Evolutionary conservation across 1,284 basidiomycete species (phyloP), one percentile per base, ranked within the genome.

Genomic region (Boletellus dicymbophilus): DNA sequence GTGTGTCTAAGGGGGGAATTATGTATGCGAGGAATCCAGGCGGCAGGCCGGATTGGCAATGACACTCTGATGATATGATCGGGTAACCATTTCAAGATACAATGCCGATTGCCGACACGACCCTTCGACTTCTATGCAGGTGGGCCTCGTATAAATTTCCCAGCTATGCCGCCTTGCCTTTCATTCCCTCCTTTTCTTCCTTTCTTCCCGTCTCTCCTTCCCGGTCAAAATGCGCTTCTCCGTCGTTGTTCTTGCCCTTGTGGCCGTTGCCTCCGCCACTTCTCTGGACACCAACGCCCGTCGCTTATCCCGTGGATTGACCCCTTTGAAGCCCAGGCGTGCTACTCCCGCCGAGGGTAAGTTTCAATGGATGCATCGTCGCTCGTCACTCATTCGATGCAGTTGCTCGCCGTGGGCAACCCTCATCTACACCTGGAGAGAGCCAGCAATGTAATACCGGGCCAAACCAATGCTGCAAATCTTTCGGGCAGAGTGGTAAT

Each of bases 291-390:
- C 79, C 38, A 82, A 83, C 44, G 80, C 72, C 0, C 52, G 73
- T 8, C 78, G 81, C 40, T 53, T 82, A 43, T 76, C 77, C 44
- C 76, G 74, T 21, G 80, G 81, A 10, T 62, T 83, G 1, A 60
- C 70, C 25, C 73, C 70, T 2, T 57, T 62, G 6, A 72, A 73
- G n/a, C 42, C 20, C 22, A 65, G 54, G 44, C 60, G 65, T 30
- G 51, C 22, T 8, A 54, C 47, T 1, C 52, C 52, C 16, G 27
- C 31, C 3, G 6, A 2, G 1, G 20, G 69, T 71, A 37, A 44
- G 72, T 56, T 7, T 25, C 5, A 7, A n/a, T 44, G 0, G 12
- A 7, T 9, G 0, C 1, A 20, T 40, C 12, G 12, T 1, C 38
- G 12, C 23, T 37, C 27, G 33, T n/a, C 3, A n/a, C 11, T 47